These are phyloP conservation scores for Rubus parviflorus DNA, from an alignment of 306 rosid species.

Conservation along the genomic window DNA sequence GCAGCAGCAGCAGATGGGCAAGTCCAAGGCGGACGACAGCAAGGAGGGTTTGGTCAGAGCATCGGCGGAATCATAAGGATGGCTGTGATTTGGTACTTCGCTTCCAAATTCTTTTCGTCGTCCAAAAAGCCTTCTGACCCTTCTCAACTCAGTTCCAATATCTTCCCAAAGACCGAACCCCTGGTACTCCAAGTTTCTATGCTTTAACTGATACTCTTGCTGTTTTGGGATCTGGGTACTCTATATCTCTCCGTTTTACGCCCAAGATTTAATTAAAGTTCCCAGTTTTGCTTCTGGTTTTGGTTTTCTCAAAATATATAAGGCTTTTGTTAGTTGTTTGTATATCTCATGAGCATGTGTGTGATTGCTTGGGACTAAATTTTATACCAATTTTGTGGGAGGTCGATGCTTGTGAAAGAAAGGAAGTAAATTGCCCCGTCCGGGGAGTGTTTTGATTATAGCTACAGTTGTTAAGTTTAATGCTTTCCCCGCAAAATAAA, in stretches of 20 bases:
- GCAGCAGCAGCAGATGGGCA: constrained; percentile 41
- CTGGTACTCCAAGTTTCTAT: constrained; percentile 38
- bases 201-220: neutral
- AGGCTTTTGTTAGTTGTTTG: neutral
- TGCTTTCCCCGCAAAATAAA: too few species aligned
- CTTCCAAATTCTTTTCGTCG: constrained; percentile 81
- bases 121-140: constrained; percentile 73
- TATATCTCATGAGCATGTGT: too few species aligned
- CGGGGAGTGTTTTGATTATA: too few species aligned
- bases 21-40: constrained; percentile 42
- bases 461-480: too few species aligned
- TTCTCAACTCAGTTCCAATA: constrained; percentile 60
- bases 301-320: neutral
- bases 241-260: constrained; percentile 5
- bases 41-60: constrained; percentile 55
- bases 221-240: neutral
- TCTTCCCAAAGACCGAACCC: constrained; percentile 69
- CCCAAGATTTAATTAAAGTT: neutral
- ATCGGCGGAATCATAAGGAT: constrained; percentile 82
- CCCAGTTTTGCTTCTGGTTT: neutral
- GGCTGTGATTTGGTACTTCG: constrained; percentile 97
- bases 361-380: too few species aligned
- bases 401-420: too few species aligned
- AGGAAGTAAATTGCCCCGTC: too few species aligned
- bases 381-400: neutral